These are phyloP conservation scores for Lagenidium giganteum DNA, from an alignment of 352 stramenopile species.

Conservation along the genomic window DNA sequence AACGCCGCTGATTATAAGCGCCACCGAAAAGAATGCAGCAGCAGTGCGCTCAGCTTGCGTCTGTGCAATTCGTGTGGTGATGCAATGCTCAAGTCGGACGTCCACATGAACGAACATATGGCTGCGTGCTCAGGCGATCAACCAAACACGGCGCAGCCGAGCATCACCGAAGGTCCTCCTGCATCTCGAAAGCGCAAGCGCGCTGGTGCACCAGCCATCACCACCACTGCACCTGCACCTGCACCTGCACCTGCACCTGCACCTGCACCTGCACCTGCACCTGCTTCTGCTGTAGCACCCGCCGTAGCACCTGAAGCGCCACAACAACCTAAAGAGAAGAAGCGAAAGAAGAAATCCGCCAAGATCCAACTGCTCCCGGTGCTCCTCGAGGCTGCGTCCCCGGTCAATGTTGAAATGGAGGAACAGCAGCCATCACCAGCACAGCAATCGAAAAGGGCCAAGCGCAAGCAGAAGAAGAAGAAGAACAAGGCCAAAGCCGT, in stretches of 20 bases:
- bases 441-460: background rate
- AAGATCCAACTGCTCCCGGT: no score
- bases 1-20: slow-evolving; percentile 25
- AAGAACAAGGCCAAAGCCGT: background rate
- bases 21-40: slow-evolving; percentile 38
- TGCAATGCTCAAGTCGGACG: slow-evolving; percentile 30
- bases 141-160: no score
- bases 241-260: no score
- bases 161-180: no score
- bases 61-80: slow-evolving; percentile 41
- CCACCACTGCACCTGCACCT: no score
- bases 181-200: no score
- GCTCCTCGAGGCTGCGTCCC: background rate
- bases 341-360: no score
- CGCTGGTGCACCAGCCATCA: background rate
- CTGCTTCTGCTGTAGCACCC: no score
- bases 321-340: no score
- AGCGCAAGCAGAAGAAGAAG: slow-evolving; percentile 13
- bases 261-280: no score
- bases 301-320: no score
- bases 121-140: no score
- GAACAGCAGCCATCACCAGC: background rate
- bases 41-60: slow-evolving; percentile 31
- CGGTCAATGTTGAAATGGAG: background rate
- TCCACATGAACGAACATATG: slow-evolving; percentile 40